Evolutionary conservation across 768 basidiomycete genomes (phyloP), one percentile per base, ranked within the genome.

Genomic region (Pleurotus eryngii): DNA sequence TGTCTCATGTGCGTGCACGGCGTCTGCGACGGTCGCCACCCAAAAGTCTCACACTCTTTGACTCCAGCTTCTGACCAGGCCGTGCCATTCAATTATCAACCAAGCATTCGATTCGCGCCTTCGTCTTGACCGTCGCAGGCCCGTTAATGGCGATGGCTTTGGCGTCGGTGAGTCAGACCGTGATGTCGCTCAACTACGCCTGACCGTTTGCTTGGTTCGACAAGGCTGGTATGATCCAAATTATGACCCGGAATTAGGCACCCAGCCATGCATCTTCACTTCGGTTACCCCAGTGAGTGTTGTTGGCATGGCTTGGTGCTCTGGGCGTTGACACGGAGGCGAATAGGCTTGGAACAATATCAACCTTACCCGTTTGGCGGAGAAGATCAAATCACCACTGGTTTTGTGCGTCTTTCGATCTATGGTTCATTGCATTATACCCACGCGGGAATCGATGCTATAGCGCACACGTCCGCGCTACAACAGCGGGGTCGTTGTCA

Each of bases 141-240:
- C 92, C n/a, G 92, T 94, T 72, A 94, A 94, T 62, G 92, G 92
- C 7, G 95, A 98, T 69, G 96, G 96, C 0, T 98, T 98, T 69
- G 96, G 96, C 26, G 93, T 98, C 15, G 91, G 91, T 92, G 62
- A 58, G 87, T 73, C 63, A 48, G 22, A 5, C 30, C 38, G 24
- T 18, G 17, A 20, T 43, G 39, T 17, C 35, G 37, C 6, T 60
- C 3, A 37, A n/a, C 6, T 37, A 30, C 4, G 17, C 12, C 7
- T 35, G 17, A 17, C n/a, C 55, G 6, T 24, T 24, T 46, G 40
- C 56, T 27, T 53, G 50, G 49, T 18, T 51, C 30, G 54, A 12
- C 5, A 59, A 90, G 96, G 94, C 4, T 98, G 96, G 96, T 98
- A 97, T 69, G 95, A 95, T 72, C 86, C 90, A 11, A 80, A 86